Evolutionary conservation across 2,329 filamentous ascomycete species (phyloP).

Genomic region (Colletotrichum shisoi): DNA sequence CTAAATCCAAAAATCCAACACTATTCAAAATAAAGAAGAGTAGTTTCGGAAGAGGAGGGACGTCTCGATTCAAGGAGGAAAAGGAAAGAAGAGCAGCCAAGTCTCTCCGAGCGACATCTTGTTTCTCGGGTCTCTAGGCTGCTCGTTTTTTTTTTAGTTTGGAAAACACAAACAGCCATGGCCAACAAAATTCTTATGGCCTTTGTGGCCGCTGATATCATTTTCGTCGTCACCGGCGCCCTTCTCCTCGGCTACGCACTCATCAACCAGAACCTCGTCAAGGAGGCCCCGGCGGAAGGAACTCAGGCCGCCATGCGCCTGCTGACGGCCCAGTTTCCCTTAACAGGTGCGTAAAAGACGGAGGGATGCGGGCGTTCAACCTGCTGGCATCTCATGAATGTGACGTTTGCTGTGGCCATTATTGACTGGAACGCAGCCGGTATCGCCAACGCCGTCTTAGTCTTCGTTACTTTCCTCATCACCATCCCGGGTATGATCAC

Average conservation of each 20-base stretch:
- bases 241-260: constrained; percentile 65
- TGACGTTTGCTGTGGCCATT: not conserved
- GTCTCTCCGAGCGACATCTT: constrained; percentile 39
- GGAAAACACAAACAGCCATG: constrained; percentile 50
- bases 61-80: not conserved
- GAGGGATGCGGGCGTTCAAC: not conserved
- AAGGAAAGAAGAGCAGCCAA: constrained; percentile 38
- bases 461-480: constrained; percentile 73
- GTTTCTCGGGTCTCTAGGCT: constrained; percentile 40
- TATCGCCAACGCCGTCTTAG: constrained; percentile 74
- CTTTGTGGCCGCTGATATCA: constrained; percentile 57
- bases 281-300: constrained; percentile 55
- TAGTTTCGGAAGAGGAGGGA: constrained; percentile 21
- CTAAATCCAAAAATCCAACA: constrained; percentile 23
- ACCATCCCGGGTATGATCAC: constrained; percentile 77
- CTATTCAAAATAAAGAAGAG: constrained; percentile 15
- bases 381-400: not conserved
- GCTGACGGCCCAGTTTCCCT: constrained; percentile 62
- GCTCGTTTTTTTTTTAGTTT: constrained; percentile 36
- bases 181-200: constrained; percentile 63
- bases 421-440: constrained; percentile 60
- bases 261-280: constrained; percentile 58
- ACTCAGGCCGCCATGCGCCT: constrained; percentile 60
- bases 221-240: constrained; percentile 63
- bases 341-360: constrained; percentile 51